A percentile compares a stretch with the other conserved stretches of the same genome.
These are phyloP conservation scores for Mycena filopes DNA, from an alignment of 768 basidiomycete species.

Conservation along the genomic window DNA sequence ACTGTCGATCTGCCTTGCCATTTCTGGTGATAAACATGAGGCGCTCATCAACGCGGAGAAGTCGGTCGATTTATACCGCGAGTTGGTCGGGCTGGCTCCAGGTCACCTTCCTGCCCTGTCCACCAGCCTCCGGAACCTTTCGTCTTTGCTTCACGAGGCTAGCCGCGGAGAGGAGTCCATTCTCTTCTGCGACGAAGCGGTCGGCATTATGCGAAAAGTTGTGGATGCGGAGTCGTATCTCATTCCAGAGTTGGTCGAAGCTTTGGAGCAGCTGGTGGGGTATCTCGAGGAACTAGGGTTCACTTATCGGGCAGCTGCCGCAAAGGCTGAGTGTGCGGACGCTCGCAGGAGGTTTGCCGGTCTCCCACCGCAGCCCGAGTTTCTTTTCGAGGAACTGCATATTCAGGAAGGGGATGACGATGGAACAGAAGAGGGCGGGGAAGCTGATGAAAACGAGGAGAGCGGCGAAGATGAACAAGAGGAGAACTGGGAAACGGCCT, in stretches of 20 bases:
- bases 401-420: too few species aligned
- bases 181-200: not conserved
- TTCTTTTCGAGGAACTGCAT: too few species aligned
- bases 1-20: not conserved
- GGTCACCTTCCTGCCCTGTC: not conserved
- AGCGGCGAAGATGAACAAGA: too few species aligned
- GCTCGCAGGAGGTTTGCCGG: too few species aligned
- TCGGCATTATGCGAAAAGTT: not conserved
- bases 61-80: not conserved
- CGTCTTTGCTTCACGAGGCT: not conserved
- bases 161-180: not conserved
- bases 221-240: not conserved
- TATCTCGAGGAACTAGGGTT: not conserved
- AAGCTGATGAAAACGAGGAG: too few species aligned
- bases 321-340: not conserved
- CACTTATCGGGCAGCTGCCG: not conserved
- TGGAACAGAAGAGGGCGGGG: too few species aligned
- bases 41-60: conserved; percentile 2
- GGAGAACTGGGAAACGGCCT: too few species aligned
- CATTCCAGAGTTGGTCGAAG: not conserved
- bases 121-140: not conserved
- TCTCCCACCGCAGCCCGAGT: too few species aligned
- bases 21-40: not conserved
- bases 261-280: not conserved
- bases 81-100: not conserved